A percentile compares a stretch with the other conserved stretches of the same genome.
Conservation (phyloP, 2,329 filamentous ascomycete species). For the Whalleya microplaca region DNA sequence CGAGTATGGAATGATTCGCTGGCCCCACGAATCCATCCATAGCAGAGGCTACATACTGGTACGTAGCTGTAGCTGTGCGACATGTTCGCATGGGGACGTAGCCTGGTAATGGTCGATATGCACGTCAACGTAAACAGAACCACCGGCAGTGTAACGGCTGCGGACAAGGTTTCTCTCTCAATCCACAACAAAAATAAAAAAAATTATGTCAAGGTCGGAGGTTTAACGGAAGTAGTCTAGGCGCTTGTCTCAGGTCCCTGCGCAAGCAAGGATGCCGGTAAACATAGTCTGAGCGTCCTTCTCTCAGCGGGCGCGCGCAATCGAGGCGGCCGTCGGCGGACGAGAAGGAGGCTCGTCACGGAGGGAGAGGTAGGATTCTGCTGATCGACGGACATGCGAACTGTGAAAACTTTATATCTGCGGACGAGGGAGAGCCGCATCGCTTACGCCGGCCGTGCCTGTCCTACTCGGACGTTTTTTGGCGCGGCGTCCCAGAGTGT, state of each 20-base stretch:
- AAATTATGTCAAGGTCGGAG: constrained; percentile 21
- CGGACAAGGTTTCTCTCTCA: constrained; percentile 9
- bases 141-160: constrained; percentile 15
- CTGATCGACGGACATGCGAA: background rate
- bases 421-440: background rate
- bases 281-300: background rate
- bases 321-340: background rate
- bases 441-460: constrained; percentile 14
- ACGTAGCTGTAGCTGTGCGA: background rate
- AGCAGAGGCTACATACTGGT: constrained; percentile 5
- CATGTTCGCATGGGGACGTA: background rate
- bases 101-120: constrained; percentile 9
- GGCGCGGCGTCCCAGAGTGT: constrained; percentile 20
- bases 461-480: constrained; percentile 18
- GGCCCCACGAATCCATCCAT: constrained; percentile 21
- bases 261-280: constrained; percentile 16
- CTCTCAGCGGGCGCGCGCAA: background rate
- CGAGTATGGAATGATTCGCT: constrained; percentile 9
- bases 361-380: too few species aligned
- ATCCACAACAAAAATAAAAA: constrained; percentile 9
- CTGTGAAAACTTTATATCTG: background rate
- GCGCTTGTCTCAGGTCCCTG: constrained; percentile 26
- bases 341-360: background rate
- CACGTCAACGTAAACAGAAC: constrained; percentile 27
- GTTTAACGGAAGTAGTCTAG: constrained; percentile 25